A percentile compares a stretch with the other conserved stretches of the same genome.
Conservation (phyloP, 768 basidiomycete species). For the Lactifluus subvellereus region DNA sequence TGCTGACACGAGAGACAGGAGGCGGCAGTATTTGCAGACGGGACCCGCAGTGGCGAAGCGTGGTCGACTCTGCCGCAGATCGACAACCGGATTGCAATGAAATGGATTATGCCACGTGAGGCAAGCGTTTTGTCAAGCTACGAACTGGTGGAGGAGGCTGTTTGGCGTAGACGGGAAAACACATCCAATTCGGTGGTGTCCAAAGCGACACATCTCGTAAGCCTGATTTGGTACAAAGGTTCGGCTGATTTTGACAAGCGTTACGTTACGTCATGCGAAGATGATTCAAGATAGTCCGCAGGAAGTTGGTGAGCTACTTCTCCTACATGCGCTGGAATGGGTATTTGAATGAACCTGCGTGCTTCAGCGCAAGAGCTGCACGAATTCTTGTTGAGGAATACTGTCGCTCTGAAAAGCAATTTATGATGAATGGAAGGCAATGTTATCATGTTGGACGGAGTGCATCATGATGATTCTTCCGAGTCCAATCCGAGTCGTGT, state of each 20-base stretch:
- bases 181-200: constrained; percentile 31
- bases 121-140: constrained; percentile 15
- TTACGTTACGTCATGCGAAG: background rate
- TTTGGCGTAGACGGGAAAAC: constrained; percentile 35
- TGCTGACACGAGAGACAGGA: constrained; percentile 35
- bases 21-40: constrained; percentile 53
- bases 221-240: background rate
- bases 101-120: constrained; percentile 52
- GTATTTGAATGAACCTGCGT: background rate
- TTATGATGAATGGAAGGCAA: background rate
- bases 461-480: too few relatives aligned
- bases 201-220: constrained; percentile 31
- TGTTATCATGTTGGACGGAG: background rate
- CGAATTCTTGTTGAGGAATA: constrained; percentile 10
- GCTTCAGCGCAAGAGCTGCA: constrained; percentile 19
- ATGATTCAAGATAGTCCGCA: constrained; percentile 20
- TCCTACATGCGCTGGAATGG: background rate
- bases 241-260: background rate
- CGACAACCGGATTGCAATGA: constrained; percentile 45
- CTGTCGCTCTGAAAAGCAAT: background rate
- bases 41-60: constrained; percentile 33
- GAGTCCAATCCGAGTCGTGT: background rate
- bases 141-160: constrained; percentile 21
- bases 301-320: constrained; percentile 21
- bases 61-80: constrained; percentile 35